Evolutionary conservation across 352 stramenopile species (phyloP).

Genomic region (Globisporangium apiculatum): DNA sequence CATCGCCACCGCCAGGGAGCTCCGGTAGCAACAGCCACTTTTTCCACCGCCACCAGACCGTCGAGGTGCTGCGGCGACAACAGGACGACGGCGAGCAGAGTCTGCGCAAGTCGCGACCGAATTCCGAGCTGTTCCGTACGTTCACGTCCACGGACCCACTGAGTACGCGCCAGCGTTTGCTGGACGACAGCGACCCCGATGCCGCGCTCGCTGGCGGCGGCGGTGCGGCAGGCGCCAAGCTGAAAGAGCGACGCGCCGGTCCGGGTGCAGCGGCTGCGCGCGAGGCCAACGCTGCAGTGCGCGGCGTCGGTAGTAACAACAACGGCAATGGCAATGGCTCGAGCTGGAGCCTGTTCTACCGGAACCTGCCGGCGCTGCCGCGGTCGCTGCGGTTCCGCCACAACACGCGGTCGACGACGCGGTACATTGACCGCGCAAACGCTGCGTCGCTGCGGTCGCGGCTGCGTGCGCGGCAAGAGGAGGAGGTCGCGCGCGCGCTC

Average conservation of each 20-base stretch:
- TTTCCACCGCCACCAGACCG: constrained; percentile 71
- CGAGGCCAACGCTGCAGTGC: not conserved
- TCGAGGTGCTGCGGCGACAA: constrained; percentile 51
- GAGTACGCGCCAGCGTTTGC: constrained; percentile 44
- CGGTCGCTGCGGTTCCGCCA: constrained; percentile 64
- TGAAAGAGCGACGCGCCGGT: constrained; percentile 5
- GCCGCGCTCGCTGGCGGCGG: not conserved
- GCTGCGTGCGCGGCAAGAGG: constrained; percentile 39
- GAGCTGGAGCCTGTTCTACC: constrained; percentile 61
- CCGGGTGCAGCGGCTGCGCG: too few species aligned
- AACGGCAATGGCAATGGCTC: constrained; percentile 9
- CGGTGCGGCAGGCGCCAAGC: constrained; percentile 6
- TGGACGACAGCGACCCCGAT: constrained; percentile 38
- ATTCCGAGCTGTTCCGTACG: constrained; percentile 65
- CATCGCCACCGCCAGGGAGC: constrained; percentile 12
- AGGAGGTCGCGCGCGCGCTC: constrained; percentile 34
- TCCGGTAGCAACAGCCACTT: constrained; percentile 18
- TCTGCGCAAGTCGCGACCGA: constrained; percentile 35
- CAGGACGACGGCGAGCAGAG: constrained; percentile 13
- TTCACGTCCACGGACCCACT: constrained; percentile 60
- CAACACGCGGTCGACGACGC: constrained; percentile 65
- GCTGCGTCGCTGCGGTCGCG: constrained; percentile 46
- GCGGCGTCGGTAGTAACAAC: not conserved
- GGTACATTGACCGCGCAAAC: constrained; percentile 73
- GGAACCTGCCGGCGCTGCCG: constrained; percentile 59